These are phyloP conservation scores for Aspergillus saccharolyticus DNA, from an alignment of 495 filamentous ascomycete species.

Conservation along the genomic window DNA sequence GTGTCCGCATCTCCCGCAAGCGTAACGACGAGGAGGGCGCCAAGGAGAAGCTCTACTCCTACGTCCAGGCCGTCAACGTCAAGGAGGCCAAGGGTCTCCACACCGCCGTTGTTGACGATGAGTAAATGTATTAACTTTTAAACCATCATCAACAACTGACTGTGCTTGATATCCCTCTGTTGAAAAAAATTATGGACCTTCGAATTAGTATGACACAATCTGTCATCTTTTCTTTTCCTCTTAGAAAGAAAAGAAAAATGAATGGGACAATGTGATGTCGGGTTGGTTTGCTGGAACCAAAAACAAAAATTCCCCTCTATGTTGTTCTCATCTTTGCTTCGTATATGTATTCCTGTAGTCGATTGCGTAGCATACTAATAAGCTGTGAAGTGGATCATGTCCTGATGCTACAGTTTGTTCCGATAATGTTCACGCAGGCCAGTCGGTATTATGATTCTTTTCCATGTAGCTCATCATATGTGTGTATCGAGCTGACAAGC, in stretches of 20 bases:
- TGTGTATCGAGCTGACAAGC: not conserved
- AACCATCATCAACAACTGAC: not conserved
- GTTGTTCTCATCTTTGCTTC: not conserved
- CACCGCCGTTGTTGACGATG: conserved; percentile 69
- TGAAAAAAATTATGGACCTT: not conserved
- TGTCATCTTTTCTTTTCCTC: no score
- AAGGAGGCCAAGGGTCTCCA: conserved; percentile 97
- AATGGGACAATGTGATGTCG: conserved; percentile 4
- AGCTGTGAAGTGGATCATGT: no score
- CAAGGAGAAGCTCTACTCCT: conserved; percentile 97
- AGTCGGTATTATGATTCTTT: no score
- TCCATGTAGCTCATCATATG: no score
- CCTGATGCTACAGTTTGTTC: no score
- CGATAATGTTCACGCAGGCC: no score
- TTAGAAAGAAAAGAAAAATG: no score
- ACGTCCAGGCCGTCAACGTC: conserved; percentile 98
- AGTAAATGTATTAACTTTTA: conserved; percentile 33
- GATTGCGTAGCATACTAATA: no score
- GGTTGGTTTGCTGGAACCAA: not conserved
- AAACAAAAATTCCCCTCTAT: no score
- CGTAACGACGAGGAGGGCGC: conserved; percentile 99
- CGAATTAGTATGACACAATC: not conserved
- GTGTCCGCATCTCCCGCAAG: conserved; percentile 96
- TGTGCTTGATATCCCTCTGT: not conserved
- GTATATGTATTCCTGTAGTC: no score